phyloP scores from a whole-genome alignment of 805 yeast genomes.

The Cyberlindnera suaveolens region DNA sequence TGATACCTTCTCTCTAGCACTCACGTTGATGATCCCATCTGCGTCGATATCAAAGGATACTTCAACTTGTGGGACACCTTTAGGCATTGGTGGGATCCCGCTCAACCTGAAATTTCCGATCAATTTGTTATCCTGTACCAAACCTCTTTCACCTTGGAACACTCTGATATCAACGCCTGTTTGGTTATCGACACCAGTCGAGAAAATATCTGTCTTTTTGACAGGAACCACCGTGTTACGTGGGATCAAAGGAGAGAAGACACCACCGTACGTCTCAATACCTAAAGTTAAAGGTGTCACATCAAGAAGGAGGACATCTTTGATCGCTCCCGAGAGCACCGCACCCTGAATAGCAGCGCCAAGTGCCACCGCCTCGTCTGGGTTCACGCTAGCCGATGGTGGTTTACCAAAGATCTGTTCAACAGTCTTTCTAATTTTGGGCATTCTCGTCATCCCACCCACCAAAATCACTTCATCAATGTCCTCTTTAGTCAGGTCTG shows the following conservation, averaged over 20 bases:
- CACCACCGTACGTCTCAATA: conserved; percentile 81
- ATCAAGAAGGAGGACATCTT: conserved; percentile 70
- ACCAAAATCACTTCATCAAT: conserved; percentile 72
- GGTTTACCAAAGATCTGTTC: conserved; percentile 50
- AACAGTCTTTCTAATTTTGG: conserved; percentile 62
- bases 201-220: conserved; percentile 65
- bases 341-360: conserved; percentile 93
- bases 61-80: conserved; percentile 74
- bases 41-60: conserved; percentile 79
- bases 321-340: conserved; percentile 74
- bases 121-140: conserved; percentile 70
- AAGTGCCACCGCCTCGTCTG: conserved; percentile 90
- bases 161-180: conserved; percentile 78
- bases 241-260: conserved; percentile 72
- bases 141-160: conserved; percentile 75
- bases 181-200: conserved; percentile 81
- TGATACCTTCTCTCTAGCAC: conserved; percentile 74
- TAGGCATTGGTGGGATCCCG: conserved; percentile 70
- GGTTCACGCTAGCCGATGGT: conserved; percentile 71
- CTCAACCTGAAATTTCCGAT: conserved; percentile 69
- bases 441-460: conserved; percentile 92
- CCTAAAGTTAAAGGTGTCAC: conserved; percentile 82
- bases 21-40: conserved; percentile 76
- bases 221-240: conserved; percentile 75
- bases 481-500: conserved; percentile 56